phyloP scores from a whole-genome alignment of 2,329 filamentous ascomycete species.

The Pseudogymnoascus sp. region DNA sequence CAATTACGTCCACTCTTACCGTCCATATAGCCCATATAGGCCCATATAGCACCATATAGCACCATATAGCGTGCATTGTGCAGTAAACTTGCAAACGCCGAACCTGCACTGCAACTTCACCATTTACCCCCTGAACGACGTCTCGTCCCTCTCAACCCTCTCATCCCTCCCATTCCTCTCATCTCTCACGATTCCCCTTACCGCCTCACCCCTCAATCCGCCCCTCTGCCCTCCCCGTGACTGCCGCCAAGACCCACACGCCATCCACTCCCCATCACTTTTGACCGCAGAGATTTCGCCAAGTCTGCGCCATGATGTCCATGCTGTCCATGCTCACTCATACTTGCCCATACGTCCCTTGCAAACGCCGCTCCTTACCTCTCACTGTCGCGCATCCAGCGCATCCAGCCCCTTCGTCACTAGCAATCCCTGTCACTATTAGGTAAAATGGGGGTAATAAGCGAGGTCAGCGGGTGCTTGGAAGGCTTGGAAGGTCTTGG shows the following conservation, averaged over 20 bases:
- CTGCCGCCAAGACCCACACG: background rate
- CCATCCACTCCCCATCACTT: background rate
- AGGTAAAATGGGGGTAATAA: conserved; percentile 1
- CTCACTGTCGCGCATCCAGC: background rate
- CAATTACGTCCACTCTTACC: background rate
- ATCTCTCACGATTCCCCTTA: background rate
- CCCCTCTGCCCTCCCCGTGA: background rate
- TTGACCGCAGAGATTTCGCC: background rate
- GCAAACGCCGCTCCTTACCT: background rate
- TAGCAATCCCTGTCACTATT: background rate
- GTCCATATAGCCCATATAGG: too few species aligned
- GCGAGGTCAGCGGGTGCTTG: background rate
- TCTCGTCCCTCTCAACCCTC: background rate
- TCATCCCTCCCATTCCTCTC: background rate
- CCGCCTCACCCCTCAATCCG: background rate
- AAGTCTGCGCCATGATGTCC: background rate
- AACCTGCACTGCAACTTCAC: background rate
- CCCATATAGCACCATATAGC: too few species aligned
- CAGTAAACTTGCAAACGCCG: background rate
- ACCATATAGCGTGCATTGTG: too few species aligned
- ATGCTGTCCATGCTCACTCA: too few species aligned
- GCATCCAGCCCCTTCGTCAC: background rate
- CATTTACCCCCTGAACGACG: background rate
- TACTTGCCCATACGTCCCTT: too few species aligned
- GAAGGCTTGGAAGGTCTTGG: background rate